A percentile compares a stretch with the other conserved stretches of the same genome.
phyloP scores from a whole-genome alignment of 805 yeast genomes.

The Pichia deserticola region DNA sequence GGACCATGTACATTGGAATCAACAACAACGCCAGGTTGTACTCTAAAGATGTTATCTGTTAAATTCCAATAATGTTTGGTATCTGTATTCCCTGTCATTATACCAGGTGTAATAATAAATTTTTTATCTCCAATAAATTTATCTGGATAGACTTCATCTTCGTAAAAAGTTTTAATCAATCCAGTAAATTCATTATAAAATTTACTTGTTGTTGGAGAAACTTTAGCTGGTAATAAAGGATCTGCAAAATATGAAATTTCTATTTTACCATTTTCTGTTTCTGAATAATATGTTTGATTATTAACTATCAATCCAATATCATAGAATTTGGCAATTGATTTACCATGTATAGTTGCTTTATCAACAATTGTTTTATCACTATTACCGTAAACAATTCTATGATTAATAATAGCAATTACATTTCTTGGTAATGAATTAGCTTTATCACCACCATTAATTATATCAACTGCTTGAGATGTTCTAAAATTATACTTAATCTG shows the following conservation, averaged over 20 bases:
- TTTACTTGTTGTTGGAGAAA: slow-evolving; percentile 34
- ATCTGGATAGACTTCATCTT: slow-evolving; percentile 34
- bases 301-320: slow-evolving; percentile 30
- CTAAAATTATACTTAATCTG: slow-evolving; percentile 35
- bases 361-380: slow-evolving; percentile 26
- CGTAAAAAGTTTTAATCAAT: slow-evolving; percentile 52
- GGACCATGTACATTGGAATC: slow-evolving; percentile 47
- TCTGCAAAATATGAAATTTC: slow-evolving; percentile 13
- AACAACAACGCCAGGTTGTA: slow-evolving; percentile 35
- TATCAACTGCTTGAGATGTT: slow-evolving; percentile 64
- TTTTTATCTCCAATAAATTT: slow-evolving; percentile 13
- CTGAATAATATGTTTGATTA: slow-evolving; percentile 23
- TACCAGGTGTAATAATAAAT: slow-evolving; percentile 43
- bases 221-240: slow-evolving; percentile 36
- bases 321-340: slow-evolving; percentile 28
- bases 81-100: slow-evolving; percentile 67
- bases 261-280: slow-evolving; percentile 21
- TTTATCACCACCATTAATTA: slow-evolving; percentile 66
- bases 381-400: slow-evolving; percentile 49
- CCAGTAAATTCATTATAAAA: slow-evolving; percentile 57
- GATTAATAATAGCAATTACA: slow-evolving; percentile 48
- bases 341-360: slow-evolving; percentile 27
- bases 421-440: slow-evolving; percentile 71
- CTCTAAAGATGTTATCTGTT: slow-evolving; percentile 53
- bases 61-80: slow-evolving; percentile 57